phyloP scores from a whole-genome alignment of 495 filamentous ascomycete genomes.

The Glonium stellatum region DNA sequence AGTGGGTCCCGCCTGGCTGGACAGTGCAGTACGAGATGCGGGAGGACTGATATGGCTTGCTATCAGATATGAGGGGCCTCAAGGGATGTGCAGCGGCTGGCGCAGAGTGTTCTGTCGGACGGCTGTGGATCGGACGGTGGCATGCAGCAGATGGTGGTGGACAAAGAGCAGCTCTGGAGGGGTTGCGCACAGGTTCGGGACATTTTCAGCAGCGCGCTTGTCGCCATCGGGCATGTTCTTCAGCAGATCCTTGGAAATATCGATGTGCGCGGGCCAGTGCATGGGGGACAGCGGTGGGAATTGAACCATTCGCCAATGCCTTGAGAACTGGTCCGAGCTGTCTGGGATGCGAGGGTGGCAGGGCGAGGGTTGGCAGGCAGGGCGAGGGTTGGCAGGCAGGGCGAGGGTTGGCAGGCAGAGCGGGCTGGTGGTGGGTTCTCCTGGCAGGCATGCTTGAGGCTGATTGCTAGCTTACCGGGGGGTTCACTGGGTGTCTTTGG shows the following conservation, averaged over 20 bases:
- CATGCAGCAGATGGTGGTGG: not conserved
- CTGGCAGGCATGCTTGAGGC: too few relatives aligned
- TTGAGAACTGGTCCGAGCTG: too few relatives aligned
- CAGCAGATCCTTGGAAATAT: not conserved
- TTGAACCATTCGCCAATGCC: too few relatives aligned
- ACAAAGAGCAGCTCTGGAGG: not conserved
- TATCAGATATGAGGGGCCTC: not conserved
- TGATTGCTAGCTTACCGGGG: too few relatives aligned
- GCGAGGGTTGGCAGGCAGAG: too few relatives aligned
- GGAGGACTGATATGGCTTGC: not conserved
- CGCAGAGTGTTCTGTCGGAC: too few relatives aligned
- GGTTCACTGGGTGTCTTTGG: too few relatives aligned
- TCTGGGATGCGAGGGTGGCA: not conserved
- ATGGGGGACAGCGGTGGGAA: too few relatives aligned
- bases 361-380: too few relatives aligned
- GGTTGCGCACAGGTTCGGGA: not conserved
- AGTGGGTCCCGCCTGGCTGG: conserved; percentile 3
- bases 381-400: too few relatives aligned
- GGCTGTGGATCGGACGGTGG: not conserved
- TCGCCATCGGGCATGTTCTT: not conserved
- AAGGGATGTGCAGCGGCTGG: not conserved
- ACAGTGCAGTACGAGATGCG: not conserved
- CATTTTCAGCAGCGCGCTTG: not conserved
- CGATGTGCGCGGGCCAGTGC: too few relatives aligned
- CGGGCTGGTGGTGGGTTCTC: too few relatives aligned